A percentile compares a stretch with the other conserved stretches of the same genome.
Evolutionary conservation across 345 rosid genomes (phyloP).

Genomic region (Aurinia saxatilis): DNA sequence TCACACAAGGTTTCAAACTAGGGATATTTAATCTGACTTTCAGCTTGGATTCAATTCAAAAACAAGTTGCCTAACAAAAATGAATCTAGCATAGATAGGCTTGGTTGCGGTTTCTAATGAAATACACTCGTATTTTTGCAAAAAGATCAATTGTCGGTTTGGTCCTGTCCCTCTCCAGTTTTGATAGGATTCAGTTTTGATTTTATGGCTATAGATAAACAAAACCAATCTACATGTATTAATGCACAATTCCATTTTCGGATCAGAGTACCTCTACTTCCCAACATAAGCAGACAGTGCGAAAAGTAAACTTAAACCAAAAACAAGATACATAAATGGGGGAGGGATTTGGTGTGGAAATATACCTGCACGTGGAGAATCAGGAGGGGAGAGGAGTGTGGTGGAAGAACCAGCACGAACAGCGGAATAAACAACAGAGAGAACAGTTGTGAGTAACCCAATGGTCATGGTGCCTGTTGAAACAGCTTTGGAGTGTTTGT

Average conservation of each 20-base stretch:
- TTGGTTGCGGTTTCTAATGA: too few species aligned
- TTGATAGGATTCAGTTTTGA: too few species aligned
- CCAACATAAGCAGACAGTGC: neutral
- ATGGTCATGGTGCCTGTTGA: conserved; percentile 84
- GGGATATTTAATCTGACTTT: neutral
- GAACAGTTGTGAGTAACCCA: conserved; percentile 81
- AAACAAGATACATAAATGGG: neutral
- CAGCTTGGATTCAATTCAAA: neutral
- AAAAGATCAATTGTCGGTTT: too few species aligned
- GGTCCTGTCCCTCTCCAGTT: too few species aligned
- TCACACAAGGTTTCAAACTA: neutral
- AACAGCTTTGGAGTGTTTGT: conserved; percentile 78
- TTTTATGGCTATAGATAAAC: too few species aligned
- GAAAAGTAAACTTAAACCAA: neutral
- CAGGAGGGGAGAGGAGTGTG: conserved; percentile 74
- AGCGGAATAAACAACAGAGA: conserved; percentile 94
- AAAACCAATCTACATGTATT: neutral
- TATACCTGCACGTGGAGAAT: conserved; percentile 89
- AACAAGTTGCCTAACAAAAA: too few species aligned
- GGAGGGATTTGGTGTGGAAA: neutral
- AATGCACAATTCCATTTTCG: neutral
- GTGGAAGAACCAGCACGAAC: conserved; percentile 99
- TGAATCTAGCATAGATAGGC: too few species aligned
- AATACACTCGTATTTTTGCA: too few species aligned
- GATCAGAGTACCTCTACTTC: neutral